phyloP scores from a whole-genome alignment of 2,329 filamentous ascomycete species.

The Septoria linicola region DNA sequence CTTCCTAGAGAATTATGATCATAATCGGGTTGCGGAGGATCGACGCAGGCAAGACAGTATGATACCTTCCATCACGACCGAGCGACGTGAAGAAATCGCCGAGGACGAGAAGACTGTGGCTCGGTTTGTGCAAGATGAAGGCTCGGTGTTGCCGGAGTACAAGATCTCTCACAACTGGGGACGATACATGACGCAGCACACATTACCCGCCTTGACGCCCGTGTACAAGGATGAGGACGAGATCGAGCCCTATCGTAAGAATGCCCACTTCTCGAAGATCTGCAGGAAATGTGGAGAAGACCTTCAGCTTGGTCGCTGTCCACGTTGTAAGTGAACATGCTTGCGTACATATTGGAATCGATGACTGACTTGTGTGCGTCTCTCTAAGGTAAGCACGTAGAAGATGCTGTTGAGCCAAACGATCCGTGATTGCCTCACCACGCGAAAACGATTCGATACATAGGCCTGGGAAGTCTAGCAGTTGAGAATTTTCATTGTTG shows the following conservation, averaged over 20 bases:
- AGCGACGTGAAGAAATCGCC: background rate
- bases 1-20: conserved; percentile 17
- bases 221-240: background rate
- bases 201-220: background rate
- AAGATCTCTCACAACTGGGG: background rate
- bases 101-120: conserved; percentile 3
- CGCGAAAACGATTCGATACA: no score
- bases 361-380: no score
- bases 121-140: background rate
- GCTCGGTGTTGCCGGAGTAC: no score
- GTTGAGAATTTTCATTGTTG: no score
- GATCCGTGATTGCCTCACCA: no score
- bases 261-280: background rate
- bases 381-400: no score
- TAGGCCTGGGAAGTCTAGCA: no score
- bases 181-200: background rate
- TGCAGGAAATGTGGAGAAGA: conserved; percentile 2
- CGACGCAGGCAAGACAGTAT: conserved; percentile 7
- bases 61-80: background rate
- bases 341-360: no score
- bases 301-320: background rate
- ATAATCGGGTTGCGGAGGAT: background rate
- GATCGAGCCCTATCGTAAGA: background rate
- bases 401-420: no score
- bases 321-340: no score